Evolutionary conservation across 2,329 filamentous ascomycete genomes (phyloP).

Genomic region (Metarhizium brunneum): DNA sequence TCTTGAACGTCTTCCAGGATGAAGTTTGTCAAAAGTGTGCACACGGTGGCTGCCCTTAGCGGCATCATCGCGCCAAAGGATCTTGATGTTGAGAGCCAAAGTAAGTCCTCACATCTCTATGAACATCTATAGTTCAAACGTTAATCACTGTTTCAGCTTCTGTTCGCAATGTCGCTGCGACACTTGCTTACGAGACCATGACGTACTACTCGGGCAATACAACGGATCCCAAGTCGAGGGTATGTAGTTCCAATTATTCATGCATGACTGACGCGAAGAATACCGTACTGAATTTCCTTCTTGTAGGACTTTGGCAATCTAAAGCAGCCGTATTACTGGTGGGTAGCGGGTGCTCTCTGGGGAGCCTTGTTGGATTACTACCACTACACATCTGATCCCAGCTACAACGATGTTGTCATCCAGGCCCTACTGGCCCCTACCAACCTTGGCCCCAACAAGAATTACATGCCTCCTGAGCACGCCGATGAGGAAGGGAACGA

Average conservation of each 20-base stretch:
- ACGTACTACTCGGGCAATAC: conserved; percentile 55
- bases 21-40: conserved; percentile 15
- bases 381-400: conserved; percentile 52
- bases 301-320: conserved; percentile 49
- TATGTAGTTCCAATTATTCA: conserved; percentile 16
- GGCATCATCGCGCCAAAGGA: conserved; percentile 25
- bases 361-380: conserved; percentile 63
- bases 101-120: conserved; percentile 17
- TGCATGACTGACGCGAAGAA: background rate
- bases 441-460: conserved; percentile 45
- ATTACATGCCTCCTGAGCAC: conserved; percentile 52
- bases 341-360: conserved; percentile 56
- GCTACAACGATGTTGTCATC: conserved; percentile 50
- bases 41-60: conserved; percentile 14
- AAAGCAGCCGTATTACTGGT: conserved; percentile 60
- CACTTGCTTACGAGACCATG: conserved; percentile 52
- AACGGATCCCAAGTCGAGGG: conserved; percentile 35
- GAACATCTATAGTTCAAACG: background rate
- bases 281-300: background rate
- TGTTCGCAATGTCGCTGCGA: conserved; percentile 50
- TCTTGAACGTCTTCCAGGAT: conserved; percentile 8
- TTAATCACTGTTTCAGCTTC: conserved; percentile 36
- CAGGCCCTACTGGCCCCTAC: conserved; percentile 47
- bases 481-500: conserved; percentile 60
- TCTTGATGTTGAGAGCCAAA: conserved; percentile 26